Conservation (phyloP, 768 basidiomycete species). For the Tylopilus plumbeoviolaceoides region DNA sequence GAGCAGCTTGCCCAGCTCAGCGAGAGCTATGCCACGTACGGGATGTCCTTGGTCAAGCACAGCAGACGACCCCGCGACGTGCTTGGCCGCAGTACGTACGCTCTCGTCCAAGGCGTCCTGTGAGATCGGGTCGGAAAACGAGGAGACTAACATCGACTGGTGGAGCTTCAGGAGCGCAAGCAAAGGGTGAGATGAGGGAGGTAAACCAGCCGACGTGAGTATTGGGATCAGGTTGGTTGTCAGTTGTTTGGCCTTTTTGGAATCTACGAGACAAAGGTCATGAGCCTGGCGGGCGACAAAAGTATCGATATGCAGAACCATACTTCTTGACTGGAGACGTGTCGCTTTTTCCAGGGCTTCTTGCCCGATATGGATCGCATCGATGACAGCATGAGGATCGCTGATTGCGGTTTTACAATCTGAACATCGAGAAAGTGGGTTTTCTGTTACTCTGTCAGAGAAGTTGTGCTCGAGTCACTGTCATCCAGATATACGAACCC, state of each 20-base stretch:
- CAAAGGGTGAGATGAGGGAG: slow-evolving; percentile 72
- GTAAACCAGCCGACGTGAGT: slow-evolving; percentile 52
- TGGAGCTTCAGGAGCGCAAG: slow-evolving; percentile 71
- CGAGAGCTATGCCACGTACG: slow-evolving; percentile 65
- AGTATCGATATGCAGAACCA: slow-evolving; percentile 2
- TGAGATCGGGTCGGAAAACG: slow-evolving; percentile 38
- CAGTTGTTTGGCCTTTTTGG: slow-evolving; percentile 51
- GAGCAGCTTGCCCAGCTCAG: slow-evolving; percentile 79
- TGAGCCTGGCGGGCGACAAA: background rate
- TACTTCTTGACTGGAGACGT: slow-evolving; percentile 56
- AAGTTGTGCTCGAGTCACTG: background rate
- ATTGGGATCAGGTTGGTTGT: slow-evolving; percentile 65
- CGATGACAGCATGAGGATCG: slow-evolving; percentile 51
- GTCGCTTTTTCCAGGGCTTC: slow-evolving; percentile 75
- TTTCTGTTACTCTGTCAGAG: slow-evolving; percentile 36
- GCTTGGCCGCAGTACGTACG: slow-evolving; percentile 53
- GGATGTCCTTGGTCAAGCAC: slow-evolving; percentile 70
- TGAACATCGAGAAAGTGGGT: slow-evolving; percentile 44
- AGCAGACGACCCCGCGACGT: slow-evolving; percentile 47
- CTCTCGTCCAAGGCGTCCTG: slow-evolving; percentile 59
- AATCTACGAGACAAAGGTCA: slow-evolving; percentile 40
- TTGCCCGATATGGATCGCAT: slow-evolving; percentile 64
- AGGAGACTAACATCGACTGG: slow-evolving; percentile 58
- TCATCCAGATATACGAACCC: slow-evolving; percentile 35
- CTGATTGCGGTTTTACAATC: slow-evolving; percentile 50